Evolutionary conservation across 352 stramenopile species (phyloP).

Genomic region (Phytophthora colocasiae): DNA sequence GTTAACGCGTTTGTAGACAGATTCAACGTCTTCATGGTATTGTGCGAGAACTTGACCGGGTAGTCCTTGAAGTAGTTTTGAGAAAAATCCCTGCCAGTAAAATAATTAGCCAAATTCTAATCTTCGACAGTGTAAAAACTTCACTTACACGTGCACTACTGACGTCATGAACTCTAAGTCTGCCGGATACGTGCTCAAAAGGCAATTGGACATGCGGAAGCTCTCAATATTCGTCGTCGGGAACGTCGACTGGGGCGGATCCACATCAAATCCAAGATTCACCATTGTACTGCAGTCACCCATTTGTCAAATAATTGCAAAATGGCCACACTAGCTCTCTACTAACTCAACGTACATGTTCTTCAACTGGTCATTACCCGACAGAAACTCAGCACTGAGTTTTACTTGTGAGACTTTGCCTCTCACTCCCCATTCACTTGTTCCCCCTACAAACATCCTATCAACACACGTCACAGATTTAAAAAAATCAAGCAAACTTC

Average conservation of each 20-base stretch:
- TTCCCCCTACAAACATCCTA: constrained; percentile 60
- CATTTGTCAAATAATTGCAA: background rate
- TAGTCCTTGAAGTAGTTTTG: constrained; percentile 68
- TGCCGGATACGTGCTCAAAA: constrained; percentile 56
- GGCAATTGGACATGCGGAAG: constrained; percentile 64
- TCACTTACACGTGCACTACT: constrained; percentile 58
- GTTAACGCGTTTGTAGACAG: constrained; percentile 62
- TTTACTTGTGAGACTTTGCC: constrained; percentile 54
- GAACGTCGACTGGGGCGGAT: constrained; percentile 55
- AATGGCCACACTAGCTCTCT: background rate
- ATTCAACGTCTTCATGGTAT: constrained; percentile 53
- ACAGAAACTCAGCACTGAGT: constrained; percentile 43
- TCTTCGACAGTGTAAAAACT: background rate
- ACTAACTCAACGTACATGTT: constrained; percentile 44
- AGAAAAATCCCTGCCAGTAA: constrained; percentile 53
- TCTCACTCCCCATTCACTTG: constrained; percentile 47
- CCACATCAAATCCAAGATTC: constrained; percentile 56
- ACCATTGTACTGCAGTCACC: constrained; percentile 48
- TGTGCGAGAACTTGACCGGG: constrained; percentile 57
- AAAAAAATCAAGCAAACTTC: no score
- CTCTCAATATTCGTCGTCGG: constrained; percentile 51
- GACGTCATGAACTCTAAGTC: constrained; percentile 59
- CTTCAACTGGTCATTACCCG: constrained; percentile 41
- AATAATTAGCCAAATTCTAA: background rate
- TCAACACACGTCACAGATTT: constrained; percentile 1